Evolutionary conservation across 2,329 filamentous ascomycete species (phyloP), one percentile per base, ranked within the genome.

Genomic region (Cladosporium sp.): DNA sequence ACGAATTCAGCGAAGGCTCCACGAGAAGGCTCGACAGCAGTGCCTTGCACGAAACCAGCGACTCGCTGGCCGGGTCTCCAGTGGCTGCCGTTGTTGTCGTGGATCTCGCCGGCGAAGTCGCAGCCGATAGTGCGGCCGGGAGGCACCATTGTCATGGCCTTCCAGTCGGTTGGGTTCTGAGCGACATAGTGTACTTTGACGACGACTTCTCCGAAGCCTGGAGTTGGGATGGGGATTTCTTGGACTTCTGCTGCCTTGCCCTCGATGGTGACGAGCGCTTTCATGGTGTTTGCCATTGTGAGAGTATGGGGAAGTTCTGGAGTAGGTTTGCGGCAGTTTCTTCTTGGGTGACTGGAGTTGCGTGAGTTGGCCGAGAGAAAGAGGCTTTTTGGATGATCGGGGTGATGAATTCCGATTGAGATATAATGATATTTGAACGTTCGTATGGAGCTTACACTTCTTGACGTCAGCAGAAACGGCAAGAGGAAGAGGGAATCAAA

Each of bases 1-100:
- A 64, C 62, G 59, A 69, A 62, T 15, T 54, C 43, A 30, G 60
- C 59, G 55, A 63, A 63, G 15, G 46, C 58, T n/a, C 46, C 55
- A 15, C 48, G 48, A 22, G 39, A 9, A 13, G 48, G 48, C 12
- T 50, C 33, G 7, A 38, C 33, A 15, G 48, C 48, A n/a, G 48
- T 50, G 19, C 48, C 48, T 20, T 50, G 48, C 9, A 50, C 48
- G 22, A 50, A 50, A 7, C 48, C 48, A 11, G 48, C 22, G 15
- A 50, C 48, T n/a, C 48, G 38, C 32, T 50, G 48, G 22, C 48
- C 48, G 12, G 16, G 16, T 9, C 32, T 38, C 48, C 48, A 50
- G 38, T 50, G 48, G 8, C 30, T 29, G 25, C 48, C 39, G 18
- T 50, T 50, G 39, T 42, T 43, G 48, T 59, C 63, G 15, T 59